Evolutionary conservation across 768 basidiomycete species (phyloP).

Genomic region (Termitomyces titanicus): DNA sequence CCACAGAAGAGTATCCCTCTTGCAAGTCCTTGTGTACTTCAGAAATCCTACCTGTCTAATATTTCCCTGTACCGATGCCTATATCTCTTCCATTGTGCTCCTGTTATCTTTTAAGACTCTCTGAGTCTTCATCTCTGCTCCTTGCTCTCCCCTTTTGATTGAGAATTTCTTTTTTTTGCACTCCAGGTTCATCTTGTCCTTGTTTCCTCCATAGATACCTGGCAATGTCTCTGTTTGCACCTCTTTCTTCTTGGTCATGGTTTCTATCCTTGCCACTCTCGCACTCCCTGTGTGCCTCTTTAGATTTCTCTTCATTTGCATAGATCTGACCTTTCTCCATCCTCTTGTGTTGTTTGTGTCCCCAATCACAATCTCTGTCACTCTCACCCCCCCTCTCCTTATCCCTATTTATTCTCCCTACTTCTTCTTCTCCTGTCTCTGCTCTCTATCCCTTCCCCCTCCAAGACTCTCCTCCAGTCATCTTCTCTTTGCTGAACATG

Average conservation of each 20-base stretch:
- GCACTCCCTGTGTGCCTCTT: conserved; percentile 1
- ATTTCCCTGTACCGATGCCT: background rate
- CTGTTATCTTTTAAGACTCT: conserved; percentile 7
- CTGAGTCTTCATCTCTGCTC: conserved; percentile 11
- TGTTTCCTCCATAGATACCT: conserved; percentile 5
- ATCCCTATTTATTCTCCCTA: conserved; percentile 7
- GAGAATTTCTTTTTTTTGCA: conserved; percentile 13
- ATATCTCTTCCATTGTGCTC: background rate
- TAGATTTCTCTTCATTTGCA: conserved; percentile 3
- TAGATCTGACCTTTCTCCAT: conserved; percentile 8
- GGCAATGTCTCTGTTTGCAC: conserved; percentile 9
- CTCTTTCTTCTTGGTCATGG: conserved; percentile 1
- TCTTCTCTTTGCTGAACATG: conserved; percentile 19
- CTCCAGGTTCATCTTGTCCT: conserved; percentile 10
- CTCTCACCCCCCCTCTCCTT: conserved; percentile 7
- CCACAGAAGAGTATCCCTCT: background rate
- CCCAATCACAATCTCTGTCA: conserved; percentile 9
- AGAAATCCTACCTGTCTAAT: background rate
- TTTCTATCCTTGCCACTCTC: conserved; percentile 8
- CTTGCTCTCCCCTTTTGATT: conserved; percentile 18
- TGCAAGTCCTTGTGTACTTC: background rate
- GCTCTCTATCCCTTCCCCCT: background rate
- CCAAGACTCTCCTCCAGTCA: background rate
- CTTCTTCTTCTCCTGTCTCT: background rate
- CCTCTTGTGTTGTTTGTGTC: conserved; percentile 12